Percentiles rank a stretch among this genome's conserved stretches.
phyloP scores from a whole-genome alignment of 164 flowering plant species.

The Brasenia schreberi region DNA sequence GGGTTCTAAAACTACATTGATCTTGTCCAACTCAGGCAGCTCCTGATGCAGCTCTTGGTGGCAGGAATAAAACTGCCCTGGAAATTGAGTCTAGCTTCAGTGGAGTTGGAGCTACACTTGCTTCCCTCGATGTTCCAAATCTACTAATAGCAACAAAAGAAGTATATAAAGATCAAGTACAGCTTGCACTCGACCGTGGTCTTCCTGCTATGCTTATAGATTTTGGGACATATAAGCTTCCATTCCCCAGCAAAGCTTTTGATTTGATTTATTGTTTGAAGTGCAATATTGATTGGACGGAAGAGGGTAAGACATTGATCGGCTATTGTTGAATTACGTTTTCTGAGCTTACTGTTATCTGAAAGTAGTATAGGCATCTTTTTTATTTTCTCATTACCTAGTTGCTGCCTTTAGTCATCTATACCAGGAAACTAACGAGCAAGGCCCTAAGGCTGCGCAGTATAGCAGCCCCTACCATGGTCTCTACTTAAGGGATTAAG shows the following conservation, averaged over 20 bases:
- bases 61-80: background rate
- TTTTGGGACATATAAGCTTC: background rate
- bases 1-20: background rate
- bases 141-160: background rate
- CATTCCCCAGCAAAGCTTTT: slow-evolving; percentile 1
- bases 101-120: slow-evolving; percentile 1
- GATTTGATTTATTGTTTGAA: background rate
- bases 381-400: background rate
- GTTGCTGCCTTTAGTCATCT: background rate
- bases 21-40: background rate
- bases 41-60: background rate
- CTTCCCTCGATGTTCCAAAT: background rate
- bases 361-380: background rate
- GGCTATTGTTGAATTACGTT: background rate
- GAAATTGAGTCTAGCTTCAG: background rate
- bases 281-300: background rate
- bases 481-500: too few species aligned
- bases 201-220: slow-evolving; percentile 1
- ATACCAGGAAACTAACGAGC: too few species aligned
- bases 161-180: background rate
- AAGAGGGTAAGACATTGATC: background rate
- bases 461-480: too few species aligned
- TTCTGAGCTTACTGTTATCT: background rate
- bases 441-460: too few species aligned
- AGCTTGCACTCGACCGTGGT: background rate